Conservation (phyloP, 331 rosid genomes). For the Ulmus americana region DNA sequence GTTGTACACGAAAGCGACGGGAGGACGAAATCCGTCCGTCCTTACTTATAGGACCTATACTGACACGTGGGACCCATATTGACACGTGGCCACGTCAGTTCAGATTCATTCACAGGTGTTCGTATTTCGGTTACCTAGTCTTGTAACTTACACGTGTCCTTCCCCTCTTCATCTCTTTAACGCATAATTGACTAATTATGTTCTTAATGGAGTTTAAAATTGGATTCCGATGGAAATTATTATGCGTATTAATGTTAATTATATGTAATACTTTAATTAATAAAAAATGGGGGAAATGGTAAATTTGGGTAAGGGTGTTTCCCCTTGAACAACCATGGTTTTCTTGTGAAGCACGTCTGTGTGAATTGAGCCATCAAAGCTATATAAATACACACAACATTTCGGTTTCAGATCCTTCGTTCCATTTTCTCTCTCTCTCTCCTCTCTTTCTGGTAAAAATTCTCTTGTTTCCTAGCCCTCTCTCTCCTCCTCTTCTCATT, state of each 20-base stretch:
- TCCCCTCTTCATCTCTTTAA: background rate
- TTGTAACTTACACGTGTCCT: constrained; percentile 10
- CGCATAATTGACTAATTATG: no score
- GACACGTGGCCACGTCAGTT: constrained; percentile 33
- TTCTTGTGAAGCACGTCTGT: constrained; percentile 36
- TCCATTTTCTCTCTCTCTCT: background rate
- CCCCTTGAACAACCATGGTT: constrained; percentile 17
- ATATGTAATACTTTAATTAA: no score
- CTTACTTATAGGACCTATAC: background rate
- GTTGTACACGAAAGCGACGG: constrained; percentile 18
- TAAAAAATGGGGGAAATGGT: background rate
- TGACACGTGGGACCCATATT: constrained; percentile 29
- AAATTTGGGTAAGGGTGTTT: constrained; percentile 15
- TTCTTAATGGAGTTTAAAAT: no score
- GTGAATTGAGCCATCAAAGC: background rate
- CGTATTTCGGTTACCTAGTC: background rate
- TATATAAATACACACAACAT: constrained; percentile 31
- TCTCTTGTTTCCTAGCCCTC: constrained; percentile 3
- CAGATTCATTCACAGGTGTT: constrained; percentile 24
- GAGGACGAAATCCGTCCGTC: constrained; percentile 16
- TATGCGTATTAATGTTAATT: no score
- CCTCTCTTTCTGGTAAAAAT: constrained; percentile 11
- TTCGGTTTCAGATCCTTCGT: constrained; percentile 7
- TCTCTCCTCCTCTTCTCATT: background rate
- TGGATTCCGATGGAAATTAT: no score